These are phyloP conservation scores for Phycomyces blakesleeanus DNA, from an alignment of 192 early-diverging fungal genomes.

Conservation along the genomic window DNA sequence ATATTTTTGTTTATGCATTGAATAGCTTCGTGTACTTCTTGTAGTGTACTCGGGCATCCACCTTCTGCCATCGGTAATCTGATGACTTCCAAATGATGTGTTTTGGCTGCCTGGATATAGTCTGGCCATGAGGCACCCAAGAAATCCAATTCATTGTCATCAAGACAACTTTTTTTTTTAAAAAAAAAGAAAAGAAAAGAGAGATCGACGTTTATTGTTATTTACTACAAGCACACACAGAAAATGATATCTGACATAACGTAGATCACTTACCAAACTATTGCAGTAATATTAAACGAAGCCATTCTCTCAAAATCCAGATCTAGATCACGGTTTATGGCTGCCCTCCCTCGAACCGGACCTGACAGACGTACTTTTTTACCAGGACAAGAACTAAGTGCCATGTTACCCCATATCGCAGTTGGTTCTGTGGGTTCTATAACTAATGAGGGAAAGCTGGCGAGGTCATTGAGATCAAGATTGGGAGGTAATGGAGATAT, in stretches of 20 bases:
- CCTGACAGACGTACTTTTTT: conserved; percentile 73
- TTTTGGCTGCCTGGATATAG: conserved; percentile 51
- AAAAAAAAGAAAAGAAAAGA: no score
- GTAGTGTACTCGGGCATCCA: conserved; percentile 51
- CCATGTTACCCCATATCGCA: conserved; percentile 54
- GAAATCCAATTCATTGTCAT: conserved; percentile 60
- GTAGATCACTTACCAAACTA: conserved; percentile 70
- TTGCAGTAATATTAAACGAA: conserved; percentile 49
- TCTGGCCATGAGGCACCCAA: conserved; percentile 62
- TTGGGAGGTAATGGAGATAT: conserved; percentile 2
- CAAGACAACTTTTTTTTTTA: conserved; percentile 68
- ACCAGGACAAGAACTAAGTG: conserved; percentile 70
- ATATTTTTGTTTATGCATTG: conserved; percentile 45
- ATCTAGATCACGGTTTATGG: conserved; percentile 66
- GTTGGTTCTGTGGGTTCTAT: not conserved
- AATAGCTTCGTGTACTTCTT: conserved; percentile 54
- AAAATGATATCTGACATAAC: no score
- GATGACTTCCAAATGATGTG: conserved; percentile 54
- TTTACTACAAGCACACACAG: no score
- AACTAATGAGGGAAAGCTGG: not conserved
- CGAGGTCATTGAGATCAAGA: conserved; percentile 21
- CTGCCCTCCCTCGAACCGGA: conserved; percentile 65
- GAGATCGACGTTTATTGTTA: no score
- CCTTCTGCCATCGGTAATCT: conserved; percentile 72
- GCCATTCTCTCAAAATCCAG: conserved; percentile 65